Base-by-base conservation (phyloP, 2,329 filamentous ascomycete genomes). In the Diaporthe sp. region DNA sequence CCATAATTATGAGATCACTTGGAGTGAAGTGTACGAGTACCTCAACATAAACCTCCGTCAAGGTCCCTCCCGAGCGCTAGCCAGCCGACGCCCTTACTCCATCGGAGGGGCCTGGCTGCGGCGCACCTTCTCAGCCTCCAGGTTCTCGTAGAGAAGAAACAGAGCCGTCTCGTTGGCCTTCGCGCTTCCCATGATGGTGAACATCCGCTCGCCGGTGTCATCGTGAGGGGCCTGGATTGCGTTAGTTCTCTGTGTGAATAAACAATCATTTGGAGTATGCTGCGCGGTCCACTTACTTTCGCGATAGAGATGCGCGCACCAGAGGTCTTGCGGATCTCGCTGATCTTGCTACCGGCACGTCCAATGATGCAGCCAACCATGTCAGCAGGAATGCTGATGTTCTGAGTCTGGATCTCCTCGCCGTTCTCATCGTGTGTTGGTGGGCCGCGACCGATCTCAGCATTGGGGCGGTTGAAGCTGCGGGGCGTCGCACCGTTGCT, bases 341-440 rank as follows among this genome's bases (percentile, higher is more conserved):
- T 98, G 83, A 99, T 99, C 91, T 99, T 99, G 88, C 91, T 96
- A 79, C 97, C 97, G 73, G 90, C 95, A 79, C 96, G 94, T 79
- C 97, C 97, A 84, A 99, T 99, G 87, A 99, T 99, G 87, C 97
- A 99, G 80, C 97, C 97, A 84, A 99, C 97, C 97, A 99, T 99
- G 88, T 99, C 97, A 65, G 97, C 96, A 37, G 97, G 97, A 82
- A 99, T 99, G 89, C 95, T 98, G 86, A 99, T 99, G 87, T 99
- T 99, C 84, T 99, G 97, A 1, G 97, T 99, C 85, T 98, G 96
- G 77, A 98, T 94, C 85, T 98, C 96, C 84, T 98, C 97, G 78
- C 97, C 97, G 79, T 98, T 97, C 86, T 98, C 96, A 78, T 97
- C 96, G 82, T 97, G 94, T 60, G 95, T 95, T 31, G 95, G 95